Conservation (phyloP, 257 asterid genomes). For the Gynochthodes officinalis region DNA sequence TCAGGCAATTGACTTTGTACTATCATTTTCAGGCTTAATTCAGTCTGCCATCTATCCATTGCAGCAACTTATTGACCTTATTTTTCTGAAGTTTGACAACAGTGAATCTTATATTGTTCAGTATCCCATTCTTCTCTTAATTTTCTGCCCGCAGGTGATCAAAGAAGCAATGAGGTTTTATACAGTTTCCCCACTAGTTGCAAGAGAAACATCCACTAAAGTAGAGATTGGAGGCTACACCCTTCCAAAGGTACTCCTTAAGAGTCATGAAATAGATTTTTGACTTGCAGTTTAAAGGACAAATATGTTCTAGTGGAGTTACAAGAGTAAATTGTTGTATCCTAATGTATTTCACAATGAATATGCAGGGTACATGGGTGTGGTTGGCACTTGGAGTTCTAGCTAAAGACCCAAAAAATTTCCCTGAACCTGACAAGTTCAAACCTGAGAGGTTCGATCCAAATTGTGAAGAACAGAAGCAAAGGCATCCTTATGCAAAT, state of each 20-base stretch:
- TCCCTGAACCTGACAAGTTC: conserved; percentile 85
- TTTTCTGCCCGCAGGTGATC: conserved; percentile 53
- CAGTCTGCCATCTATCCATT: not conserved
- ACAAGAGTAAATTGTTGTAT: not conserved
- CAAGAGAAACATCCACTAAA: conserved; percentile 76
- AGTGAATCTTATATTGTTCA: not conserved
- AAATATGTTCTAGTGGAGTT: not conserved
- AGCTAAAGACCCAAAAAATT: conserved; percentile 77
- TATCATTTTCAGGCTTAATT: not conserved
- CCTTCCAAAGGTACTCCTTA: conserved; percentile 67
- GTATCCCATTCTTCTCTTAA: not conserved
- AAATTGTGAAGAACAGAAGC: conserved; percentile 74
- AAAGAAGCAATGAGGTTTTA: conserved; percentile 96
- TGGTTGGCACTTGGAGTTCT: conserved; percentile 96
- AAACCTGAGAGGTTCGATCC: conserved; percentile 93
- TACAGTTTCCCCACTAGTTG: conserved; percentile 83
- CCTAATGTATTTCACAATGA: conserved; percentile 11
- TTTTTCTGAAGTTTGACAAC: not conserved
- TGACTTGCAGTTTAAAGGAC: not conserved
- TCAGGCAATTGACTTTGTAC: conserved; percentile 38
- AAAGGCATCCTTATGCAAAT: conserved; percentile 87
- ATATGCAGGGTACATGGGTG: conserved; percentile 88
- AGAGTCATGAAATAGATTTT: not conserved
- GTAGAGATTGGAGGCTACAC: conserved; percentile 83
- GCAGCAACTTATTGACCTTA: not conserved